Base-by-base conservation (phyloP, 2,329 filamentous ascomycete genomes). In the Pseudohalonectria lignicola region DNA sequence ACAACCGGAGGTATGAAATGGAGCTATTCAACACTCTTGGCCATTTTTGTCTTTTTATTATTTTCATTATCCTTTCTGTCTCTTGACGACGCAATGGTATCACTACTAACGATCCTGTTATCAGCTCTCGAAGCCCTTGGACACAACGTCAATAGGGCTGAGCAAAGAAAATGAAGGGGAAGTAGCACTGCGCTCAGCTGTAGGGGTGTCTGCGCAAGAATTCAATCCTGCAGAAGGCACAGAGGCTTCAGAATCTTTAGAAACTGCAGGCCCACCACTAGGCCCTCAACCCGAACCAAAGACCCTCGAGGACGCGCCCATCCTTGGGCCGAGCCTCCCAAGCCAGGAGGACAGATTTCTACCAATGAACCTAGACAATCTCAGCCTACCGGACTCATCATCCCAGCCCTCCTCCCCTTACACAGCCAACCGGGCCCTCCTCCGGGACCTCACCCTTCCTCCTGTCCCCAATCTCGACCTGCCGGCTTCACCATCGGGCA, bases 391-490 rank as follows among this genome's bases (percentile, higher is more conserved):
- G n/a, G 29, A 25, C 16, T 29, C 36, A 9, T 23, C 36, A 8
- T 38, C 36, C 10, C 23, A 51, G 53, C 30, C 63, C 2, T 59
- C 66, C 4, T 88, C 82, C 1, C 82, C 82, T 1, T 86, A 86
- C 59, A 74, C 79, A 2, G 62, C 72, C 34, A 72, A 68, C 43
- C 78, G 82, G 46, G 66, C 75, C 20, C 60, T 78, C 17, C 62
- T 86, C 13, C 80, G 79, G 47, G 73, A 81, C 49, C 71, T 90
- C 31, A 92, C 85, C 18, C 69, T 90, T 31, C 85, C 85, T 3
- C 67, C 76, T 3, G 59, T 79, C 4, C 78, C 84, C 2, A 79
- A 86, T 58, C 75, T 86, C 50, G 67, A 78, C 47, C 86, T 92
- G 43, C 84, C 84, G 0, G 67, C 74, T 9, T 86, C 83, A 4